A percentile compares a stretch with the other conserved stretches of the same genome.
Conservation (phyloP, 768 basidiomycete species). For the Podaxis mareebaensis region DNA sequence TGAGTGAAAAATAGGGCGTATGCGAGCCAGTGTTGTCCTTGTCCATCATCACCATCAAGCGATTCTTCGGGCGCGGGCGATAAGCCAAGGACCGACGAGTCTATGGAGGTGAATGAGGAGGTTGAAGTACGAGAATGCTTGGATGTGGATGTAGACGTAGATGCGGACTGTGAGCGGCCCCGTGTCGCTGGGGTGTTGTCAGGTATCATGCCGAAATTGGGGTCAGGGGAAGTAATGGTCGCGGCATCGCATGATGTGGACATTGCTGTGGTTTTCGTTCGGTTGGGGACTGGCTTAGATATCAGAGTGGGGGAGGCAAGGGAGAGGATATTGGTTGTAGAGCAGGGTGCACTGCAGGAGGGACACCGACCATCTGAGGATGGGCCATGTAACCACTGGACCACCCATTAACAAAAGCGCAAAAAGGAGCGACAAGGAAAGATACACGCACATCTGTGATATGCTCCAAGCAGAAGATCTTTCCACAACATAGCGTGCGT, state of each 20-base stretch:
- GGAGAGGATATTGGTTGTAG: slow-evolving; percentile 26
- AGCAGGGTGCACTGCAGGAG: slow-evolving; percentile 32
- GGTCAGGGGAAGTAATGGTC: not conserved
- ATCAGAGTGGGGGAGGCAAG: slow-evolving; percentile 25
- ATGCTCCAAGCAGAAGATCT: slow-evolving; percentile 33
- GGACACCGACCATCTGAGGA: slow-evolving; percentile 33
- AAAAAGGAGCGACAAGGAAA: not conserved
- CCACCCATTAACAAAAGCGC: not conserved
- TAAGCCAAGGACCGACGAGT: slow-evolving; percentile 6
- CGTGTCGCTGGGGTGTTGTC: not conserved
- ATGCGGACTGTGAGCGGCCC: not conserved
- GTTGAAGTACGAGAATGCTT: slow-evolving; percentile 6
- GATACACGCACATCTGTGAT: slow-evolving; percentile 28
- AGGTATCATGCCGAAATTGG: not conserved
- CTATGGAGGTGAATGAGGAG: not conserved
- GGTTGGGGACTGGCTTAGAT: not conserved
- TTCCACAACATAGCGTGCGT: slow-evolving; percentile 33
- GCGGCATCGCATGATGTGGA: not conserved
- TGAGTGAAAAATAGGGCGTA: not conserved
- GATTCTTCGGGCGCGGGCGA: slow-evolving; percentile 1
- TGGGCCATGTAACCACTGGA: slow-evolving; percentile 34
- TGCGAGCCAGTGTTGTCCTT: not conserved
- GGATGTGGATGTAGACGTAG: not conserved
- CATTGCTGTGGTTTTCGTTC: not conserved
- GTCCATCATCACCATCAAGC: not conserved